phyloP scores from a whole-genome alignment of 805 yeast species.

The Cyberlindnera euphorbiae region DNA sequence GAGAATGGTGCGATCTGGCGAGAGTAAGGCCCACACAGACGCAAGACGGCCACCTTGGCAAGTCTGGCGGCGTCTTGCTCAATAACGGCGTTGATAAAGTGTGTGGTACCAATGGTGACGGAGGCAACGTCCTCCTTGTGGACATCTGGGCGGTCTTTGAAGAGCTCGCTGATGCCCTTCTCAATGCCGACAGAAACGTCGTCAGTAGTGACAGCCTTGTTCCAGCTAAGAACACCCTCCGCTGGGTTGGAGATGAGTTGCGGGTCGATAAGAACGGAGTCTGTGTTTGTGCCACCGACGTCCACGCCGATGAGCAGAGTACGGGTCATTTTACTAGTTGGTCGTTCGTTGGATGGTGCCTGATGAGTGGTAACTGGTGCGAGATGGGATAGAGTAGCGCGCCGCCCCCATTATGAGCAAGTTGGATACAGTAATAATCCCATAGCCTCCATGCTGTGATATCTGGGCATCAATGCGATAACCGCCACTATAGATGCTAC shows the following conservation, averaged over 20 bases:
- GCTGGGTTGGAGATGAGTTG: conserved; percentile 16
- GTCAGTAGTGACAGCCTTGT: conserved; percentile 40
- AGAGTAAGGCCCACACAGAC: conserved; percentile 40
- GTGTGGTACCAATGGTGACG: conserved; percentile 46
- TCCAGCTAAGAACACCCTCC: conserved; percentile 37
- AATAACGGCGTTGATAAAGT: conserved; percentile 45
- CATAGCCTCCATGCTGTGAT: no score
- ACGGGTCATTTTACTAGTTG: not conserved
- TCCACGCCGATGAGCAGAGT: conserved; percentile 39
- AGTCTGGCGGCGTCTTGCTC: conserved; percentile 39
- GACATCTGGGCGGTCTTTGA: conserved; percentile 23
- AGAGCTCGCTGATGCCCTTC: conserved; percentile 30
- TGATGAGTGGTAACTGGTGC: not conserved
- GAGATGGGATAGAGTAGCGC: not conserved
- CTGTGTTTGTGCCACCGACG: conserved; percentile 51
- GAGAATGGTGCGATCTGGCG: conserved; percentile 35
- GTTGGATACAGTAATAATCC: no score
- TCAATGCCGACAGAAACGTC: conserved; percentile 41
- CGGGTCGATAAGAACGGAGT: conserved; percentile 42
- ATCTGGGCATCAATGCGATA: no score
- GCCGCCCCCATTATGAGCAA: no score
- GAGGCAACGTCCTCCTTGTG: conserved; percentile 30
- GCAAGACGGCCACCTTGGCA: conserved; percentile 38
- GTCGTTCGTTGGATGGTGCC: no score
- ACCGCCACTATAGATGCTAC: no score